Base-by-base conservation (phyloP, 371 early-diverging fungal genomes). In the Syncephalastrum contaminatum region DNA sequence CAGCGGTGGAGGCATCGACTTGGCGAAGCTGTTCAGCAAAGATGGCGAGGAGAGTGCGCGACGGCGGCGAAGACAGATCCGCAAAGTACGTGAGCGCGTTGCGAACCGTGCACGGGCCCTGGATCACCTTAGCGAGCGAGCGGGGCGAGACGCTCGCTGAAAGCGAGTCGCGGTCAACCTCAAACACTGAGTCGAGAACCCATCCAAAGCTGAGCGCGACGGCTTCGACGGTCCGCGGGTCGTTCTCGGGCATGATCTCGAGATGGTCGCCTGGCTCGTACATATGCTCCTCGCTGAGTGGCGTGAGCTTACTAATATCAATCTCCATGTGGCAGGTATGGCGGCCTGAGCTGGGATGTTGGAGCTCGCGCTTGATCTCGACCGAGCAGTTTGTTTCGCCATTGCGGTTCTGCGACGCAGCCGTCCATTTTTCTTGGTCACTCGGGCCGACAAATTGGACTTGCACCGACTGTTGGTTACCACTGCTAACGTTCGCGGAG, bases 191-290 rank as follows among this genome's bases (percentile, higher is more conserved):
- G 27, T 83, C 84, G 10, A 81, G 64, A 7, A 79, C 73, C 65
- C 80, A 67, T 19, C 78, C 75, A 44, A 80, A 70, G 18, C 57
- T 66, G 39, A 76, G 54, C 10, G 79, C 81, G 60, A 80, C 59
- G 8, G 72, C 60, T 27, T 80, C 73, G 0, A 81, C 81, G 7
- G 64, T 18, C 4, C 53, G 48, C 0, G 56, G 36, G 45, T 66
- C 68, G 42, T 83, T 80, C 40, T 72, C 68, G 8, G 84, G 81
- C 58, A 70, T 68, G 1, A 84, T 65, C 58, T 82, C 84, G 12
- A 84, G 60, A 53, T 84, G 84, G 50, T 84, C 84, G 56, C 82
- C 84, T 12, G 84, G 70, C 22, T 68, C 49, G 40, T 80, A 84
- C 15, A 60, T 43, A 15, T 52, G 24, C 10, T 68, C 54, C 3